phyloP scores from a whole-genome alignment of 2,329 filamentous ascomycete genomes.

The Blastomyces silverae region DNA sequence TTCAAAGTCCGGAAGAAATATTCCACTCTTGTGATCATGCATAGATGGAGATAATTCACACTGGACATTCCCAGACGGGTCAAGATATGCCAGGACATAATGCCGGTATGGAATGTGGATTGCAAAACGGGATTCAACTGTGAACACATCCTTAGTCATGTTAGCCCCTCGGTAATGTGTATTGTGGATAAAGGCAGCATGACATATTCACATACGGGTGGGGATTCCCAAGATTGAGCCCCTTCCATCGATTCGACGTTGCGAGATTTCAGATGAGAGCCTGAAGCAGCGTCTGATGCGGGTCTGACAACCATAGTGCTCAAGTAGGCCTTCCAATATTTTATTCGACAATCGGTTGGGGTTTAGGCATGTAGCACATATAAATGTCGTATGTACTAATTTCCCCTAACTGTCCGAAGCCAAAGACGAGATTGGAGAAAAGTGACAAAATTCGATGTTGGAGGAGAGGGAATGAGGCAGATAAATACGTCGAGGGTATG shows the following conservation, averaged over 20 bases:
- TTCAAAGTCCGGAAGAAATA: slow-evolving; percentile 11
- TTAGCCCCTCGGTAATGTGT: slow-evolving; percentile 9
- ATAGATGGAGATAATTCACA: slow-evolving; percentile 14
- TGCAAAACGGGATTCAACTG: not conserved
- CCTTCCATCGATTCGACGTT: slow-evolving; percentile 4
- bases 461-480: not conserved
- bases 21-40: not conserved
- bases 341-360: not conserved
- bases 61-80: slow-evolving; percentile 9
- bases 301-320: not conserved
- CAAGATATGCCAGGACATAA: slow-evolving; percentile 15
- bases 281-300: not conserved
- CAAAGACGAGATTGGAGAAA: not conserved
- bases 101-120: not conserved
- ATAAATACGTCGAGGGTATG: slow-evolving; percentile 1
- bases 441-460: not conserved
- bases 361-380: not conserved
- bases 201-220: slow-evolving; percentile 10
- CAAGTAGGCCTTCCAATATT: not conserved
- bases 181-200: not conserved
- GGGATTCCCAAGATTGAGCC: slow-evolving; percentile 15
- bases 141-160: slow-evolving; percentile 4
- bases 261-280: not conserved
- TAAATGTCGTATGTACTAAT: not conserved
- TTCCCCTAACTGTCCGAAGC: not conserved